A percentile compares a stretch with the other conserved stretches of the same genome.
phyloP scores from a whole-genome alignment of 129 eudicot species.

The Ambrosia artemisiifolia region DNA sequence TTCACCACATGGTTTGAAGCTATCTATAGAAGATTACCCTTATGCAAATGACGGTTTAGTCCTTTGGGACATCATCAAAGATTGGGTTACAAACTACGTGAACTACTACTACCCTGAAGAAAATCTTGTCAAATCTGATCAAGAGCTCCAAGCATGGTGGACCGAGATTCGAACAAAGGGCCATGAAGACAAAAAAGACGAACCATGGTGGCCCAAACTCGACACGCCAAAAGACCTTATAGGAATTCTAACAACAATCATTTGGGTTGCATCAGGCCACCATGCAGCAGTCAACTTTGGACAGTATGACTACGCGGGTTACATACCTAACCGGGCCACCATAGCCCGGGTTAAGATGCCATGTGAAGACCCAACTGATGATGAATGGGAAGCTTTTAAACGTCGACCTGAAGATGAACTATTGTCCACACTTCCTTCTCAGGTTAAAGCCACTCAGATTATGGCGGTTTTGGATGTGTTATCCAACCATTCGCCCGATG shows the following conservation, averaged over 20 bases:
- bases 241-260: slow-evolving; percentile 52
- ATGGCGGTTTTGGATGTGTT: slow-evolving; percentile 60
- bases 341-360: slow-evolving; percentile 58
- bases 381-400: slow-evolving; percentile 43
- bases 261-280: slow-evolving; percentile 73
- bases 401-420: slow-evolving; percentile 44
- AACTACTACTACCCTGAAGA: slow-evolving; percentile 29
- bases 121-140: slow-evolving; percentile 1
- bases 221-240: slow-evolving; percentile 51
- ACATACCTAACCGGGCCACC: slow-evolving; percentile 71
- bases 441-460: slow-evolving; percentile 46
- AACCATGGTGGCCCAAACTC: slow-evolving; percentile 77
- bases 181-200: slow-evolving; percentile 26
- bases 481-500: slow-evolving; percentile 69
- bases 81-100: slow-evolving; percentile 63
- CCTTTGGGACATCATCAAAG: slow-evolving; percentile 33
- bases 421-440: slow-evolving; percentile 44
- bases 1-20: slow-evolving; percentile 63
- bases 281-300: slow-evolving; percentile 86
- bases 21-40: slow-evolving; percentile 73
- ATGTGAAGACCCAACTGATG: slow-evolving; percentile 51
- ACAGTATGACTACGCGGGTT: slow-evolving; percentile 66
- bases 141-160: slow-evolving; percentile 64
- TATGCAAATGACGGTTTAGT: slow-evolving; percentile 48
- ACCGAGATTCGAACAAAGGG: slow-evolving; percentile 45